These are phyloP conservation scores for Curvularia sp. DNA, from an alignment of 2,329 filamentous ascomycete genomes.

Conservation along the genomic window DNA sequence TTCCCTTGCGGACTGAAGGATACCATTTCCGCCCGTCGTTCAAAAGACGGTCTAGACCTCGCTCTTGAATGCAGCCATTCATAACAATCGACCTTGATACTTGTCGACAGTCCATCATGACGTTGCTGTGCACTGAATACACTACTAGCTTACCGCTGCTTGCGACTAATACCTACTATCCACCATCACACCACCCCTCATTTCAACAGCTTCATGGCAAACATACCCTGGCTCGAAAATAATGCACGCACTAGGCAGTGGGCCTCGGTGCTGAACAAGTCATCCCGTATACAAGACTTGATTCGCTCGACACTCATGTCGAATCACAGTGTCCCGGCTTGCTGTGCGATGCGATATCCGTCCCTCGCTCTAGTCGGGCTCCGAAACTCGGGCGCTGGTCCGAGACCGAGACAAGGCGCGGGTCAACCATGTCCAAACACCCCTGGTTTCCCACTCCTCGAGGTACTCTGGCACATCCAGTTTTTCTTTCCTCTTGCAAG, in stretches of 20 bases:
- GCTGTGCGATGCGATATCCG: constrained; percentile 3
- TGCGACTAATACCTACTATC: not conserved
- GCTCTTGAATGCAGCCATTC: constrained; percentile 2
- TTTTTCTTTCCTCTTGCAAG: not conserved
- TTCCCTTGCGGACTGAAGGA: constrained; percentile 4
- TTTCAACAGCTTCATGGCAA: constrained; percentile 48
- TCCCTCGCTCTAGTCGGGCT: constrained; percentile 2
- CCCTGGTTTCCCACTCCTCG: not conserved
- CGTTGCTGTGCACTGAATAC: not conserved
- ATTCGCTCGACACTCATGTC: not conserved
- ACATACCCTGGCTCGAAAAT: not conserved
- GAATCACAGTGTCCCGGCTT: constrained; percentile 10
- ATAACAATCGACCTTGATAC: not conserved
- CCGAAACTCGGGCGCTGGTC: constrained; percentile 4
- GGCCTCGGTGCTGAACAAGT: not conserved
- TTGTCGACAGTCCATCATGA: constrained; percentile 2
- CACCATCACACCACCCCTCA: constrained; percentile 30
- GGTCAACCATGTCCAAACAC: constrained; percentile 5
- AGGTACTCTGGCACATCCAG: constrained; percentile 1
- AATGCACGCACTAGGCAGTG: not conserved
- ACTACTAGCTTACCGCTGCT: constrained; percentile 44
- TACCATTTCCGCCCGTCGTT: constrained; percentile 7
- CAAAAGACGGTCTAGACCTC: constrained; percentile 8
- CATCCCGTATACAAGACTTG: not conserved
- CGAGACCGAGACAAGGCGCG: constrained; percentile 2